These are phyloP conservation scores for Botryococcus braunii DNA, from an alignment of 163 green algal genomes.

Conservation along the genomic window DNA sequence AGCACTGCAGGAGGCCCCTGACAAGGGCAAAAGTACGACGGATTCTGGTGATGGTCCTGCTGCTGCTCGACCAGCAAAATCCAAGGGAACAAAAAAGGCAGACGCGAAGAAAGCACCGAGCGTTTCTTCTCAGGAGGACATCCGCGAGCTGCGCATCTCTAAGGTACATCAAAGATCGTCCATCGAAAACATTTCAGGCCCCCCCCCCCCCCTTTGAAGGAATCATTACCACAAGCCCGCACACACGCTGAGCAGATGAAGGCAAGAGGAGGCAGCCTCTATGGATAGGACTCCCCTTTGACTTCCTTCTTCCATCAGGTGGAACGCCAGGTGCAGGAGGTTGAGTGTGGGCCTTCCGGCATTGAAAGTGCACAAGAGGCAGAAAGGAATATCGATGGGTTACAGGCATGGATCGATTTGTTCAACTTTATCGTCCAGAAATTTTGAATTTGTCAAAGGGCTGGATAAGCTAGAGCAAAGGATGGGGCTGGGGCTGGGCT, in stretches of 20 bases:
- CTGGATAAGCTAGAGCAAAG: neutral
- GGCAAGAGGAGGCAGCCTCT: too few species aligned
- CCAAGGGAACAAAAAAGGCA: neutral
- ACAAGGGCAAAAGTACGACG: too few species aligned
- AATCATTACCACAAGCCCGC: too few species aligned
- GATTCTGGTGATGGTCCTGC: too few species aligned
- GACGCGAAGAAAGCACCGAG: neutral
- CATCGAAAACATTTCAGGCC: neutral
- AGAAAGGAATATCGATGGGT: neutral
- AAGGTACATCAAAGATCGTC: neutral
- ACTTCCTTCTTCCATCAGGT: neutral
- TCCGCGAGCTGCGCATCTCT: neutral
- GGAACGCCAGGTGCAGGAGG: too few species aligned
- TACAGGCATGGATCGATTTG: neutral
- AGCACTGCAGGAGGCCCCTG: too few species aligned
- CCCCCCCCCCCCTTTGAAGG: too few species aligned
- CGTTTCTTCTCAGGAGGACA: neutral
- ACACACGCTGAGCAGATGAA: too few species aligned
- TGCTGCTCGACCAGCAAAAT: too few species aligned
- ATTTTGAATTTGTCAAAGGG: neutral
- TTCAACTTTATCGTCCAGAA: neutral
- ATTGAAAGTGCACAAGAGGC: neutral
- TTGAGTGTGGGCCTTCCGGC: too few species aligned
- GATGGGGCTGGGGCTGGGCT: slow-evolving; percentile 1
- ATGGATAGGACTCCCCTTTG: neutral